phyloP scores from a whole-genome alignment of 495 filamentous ascomycete species.

The Mytilinidion resinicola region DNA sequence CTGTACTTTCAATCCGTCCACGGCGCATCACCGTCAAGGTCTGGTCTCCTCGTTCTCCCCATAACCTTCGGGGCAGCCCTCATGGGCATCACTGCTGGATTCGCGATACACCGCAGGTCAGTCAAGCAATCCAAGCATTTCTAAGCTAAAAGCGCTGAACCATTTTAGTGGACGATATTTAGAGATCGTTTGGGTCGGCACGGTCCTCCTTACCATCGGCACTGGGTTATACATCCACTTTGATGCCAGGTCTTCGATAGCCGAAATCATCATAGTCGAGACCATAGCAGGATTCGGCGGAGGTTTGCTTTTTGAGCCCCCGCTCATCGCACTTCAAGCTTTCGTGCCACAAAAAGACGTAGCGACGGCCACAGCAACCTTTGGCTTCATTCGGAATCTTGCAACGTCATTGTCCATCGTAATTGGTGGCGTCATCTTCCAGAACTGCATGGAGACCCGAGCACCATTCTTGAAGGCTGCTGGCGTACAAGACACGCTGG shows the following conservation, averaged over 20 bases:
- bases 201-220: constrained; percentile 43
- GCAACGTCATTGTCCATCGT: constrained; percentile 32
- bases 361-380: constrained; percentile 33
- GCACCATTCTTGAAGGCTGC: constrained; percentile 38
- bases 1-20: constrained; percentile 53
- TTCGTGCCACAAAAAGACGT: constrained; percentile 30
- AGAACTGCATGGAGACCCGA: constrained; percentile 51
- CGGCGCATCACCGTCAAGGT: constrained; percentile 45
- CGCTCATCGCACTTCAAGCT: constrained; percentile 34
- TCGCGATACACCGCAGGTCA: constrained; percentile 49
- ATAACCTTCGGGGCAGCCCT: constrained; percentile 46
- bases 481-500: constrained; percentile 40
- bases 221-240: constrained; percentile 49
- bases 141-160: no score
- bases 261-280: constrained; percentile 39
- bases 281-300: constrained; percentile 32
- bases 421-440: constrained; percentile 39
- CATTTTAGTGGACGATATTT: constrained; percentile 47
- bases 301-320: constrained; percentile 33
- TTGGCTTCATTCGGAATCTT: constrained; percentile 31
- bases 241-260: constrained; percentile 36
- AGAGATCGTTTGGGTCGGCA: constrained; percentile 49
- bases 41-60: constrained; percentile 49
- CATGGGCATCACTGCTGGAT: constrained; percentile 44
- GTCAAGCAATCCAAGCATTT: neutral